A percentile compares a stretch with the other conserved stretches of the same genome.
phyloP scores from a whole-genome alignment of 2,329 filamentous ascomycete genomes.

The Hymenoscyphus scutula region DNA sequence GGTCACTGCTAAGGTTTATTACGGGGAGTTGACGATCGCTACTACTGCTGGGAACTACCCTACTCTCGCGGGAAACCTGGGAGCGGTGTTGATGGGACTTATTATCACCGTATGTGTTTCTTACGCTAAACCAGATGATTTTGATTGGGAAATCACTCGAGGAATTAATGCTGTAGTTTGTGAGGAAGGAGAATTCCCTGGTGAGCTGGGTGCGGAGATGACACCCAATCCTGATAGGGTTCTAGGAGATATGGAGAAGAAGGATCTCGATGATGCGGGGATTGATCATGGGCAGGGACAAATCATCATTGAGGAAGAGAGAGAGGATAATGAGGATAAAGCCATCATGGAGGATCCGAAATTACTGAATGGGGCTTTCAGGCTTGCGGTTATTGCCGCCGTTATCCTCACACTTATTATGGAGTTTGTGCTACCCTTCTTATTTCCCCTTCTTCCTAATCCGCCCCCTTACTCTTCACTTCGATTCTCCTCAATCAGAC shows the following conservation, averaged over 20 bases:
- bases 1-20: conserved; percentile 44
- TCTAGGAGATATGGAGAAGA: conserved; percentile 4
- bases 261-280: background rate
- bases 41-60: conserved; percentile 41
- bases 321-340: background rate
- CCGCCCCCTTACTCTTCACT: background rate
- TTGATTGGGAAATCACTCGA: conserved; percentile 16
- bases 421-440: conserved; percentile 5
- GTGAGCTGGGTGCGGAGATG: no score
- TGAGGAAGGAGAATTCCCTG: background rate
- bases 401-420: conserved; percentile 5
- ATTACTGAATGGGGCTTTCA: conserved; percentile 3
- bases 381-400: background rate
- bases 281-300: background rate
- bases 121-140: conserved; percentile 11
- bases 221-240: background rate
- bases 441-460: conserved; percentile 4
- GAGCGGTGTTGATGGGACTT: background rate
- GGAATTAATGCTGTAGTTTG: conserved; percentile 5
- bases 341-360: conserved; percentile 10
- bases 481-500: background rate
- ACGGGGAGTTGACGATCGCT: conserved; percentile 46
- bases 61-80: conserved; percentile 8
- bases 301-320: background rate
- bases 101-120: conserved; percentile 8